Conservation (phyloP, 192 early-diverging fungal genomes). For the Spizellomyces sp. region DNA sequence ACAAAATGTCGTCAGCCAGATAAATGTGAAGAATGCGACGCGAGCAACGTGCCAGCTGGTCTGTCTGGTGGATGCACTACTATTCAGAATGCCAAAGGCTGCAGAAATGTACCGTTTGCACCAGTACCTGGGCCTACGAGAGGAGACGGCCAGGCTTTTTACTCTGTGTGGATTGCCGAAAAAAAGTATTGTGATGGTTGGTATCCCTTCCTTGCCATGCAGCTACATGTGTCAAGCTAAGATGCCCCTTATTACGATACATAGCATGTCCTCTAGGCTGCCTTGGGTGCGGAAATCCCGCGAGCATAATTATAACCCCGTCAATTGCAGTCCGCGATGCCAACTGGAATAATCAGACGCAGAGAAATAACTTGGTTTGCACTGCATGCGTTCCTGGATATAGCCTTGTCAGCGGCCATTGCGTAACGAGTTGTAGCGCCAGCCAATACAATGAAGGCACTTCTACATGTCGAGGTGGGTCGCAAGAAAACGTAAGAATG, state of each 20-base stretch:
- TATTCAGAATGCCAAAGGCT: not conserved
- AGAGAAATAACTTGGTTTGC: slow-evolving; percentile 12
- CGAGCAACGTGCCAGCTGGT: not conserved
- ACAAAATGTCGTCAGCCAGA: not conserved
- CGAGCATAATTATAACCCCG: too few relatives aligned
- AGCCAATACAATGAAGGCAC: slow-evolving; percentile 9
- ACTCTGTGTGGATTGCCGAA: slow-evolving; percentile 13
- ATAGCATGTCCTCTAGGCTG: too few relatives aligned
- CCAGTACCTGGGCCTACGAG: not conserved
- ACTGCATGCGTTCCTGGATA: slow-evolving; percentile 10
- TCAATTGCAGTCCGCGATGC: not conserved
- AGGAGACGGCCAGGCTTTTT: not conserved
- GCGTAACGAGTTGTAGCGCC: not conserved
- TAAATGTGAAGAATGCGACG: not conserved
- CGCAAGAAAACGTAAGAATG: not conserved
- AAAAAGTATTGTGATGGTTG: slow-evolving; percentile 17
- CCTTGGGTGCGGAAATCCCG: too few relatives aligned
- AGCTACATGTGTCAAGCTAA: too few relatives aligned
- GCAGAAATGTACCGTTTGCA: not conserved
- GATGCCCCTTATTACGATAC: too few relatives aligned
- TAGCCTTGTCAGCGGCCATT: not conserved
- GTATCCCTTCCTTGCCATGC: not conserved
- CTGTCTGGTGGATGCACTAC: not conserved
- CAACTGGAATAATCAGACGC: slow-evolving; percentile 3
- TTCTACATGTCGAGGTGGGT: slow-evolving; percentile 9